These are phyloP conservation scores for Trametes sp. DNA, from an alignment of 1,284 basidiomycete genomes.

Conservation along the genomic window DNA sequence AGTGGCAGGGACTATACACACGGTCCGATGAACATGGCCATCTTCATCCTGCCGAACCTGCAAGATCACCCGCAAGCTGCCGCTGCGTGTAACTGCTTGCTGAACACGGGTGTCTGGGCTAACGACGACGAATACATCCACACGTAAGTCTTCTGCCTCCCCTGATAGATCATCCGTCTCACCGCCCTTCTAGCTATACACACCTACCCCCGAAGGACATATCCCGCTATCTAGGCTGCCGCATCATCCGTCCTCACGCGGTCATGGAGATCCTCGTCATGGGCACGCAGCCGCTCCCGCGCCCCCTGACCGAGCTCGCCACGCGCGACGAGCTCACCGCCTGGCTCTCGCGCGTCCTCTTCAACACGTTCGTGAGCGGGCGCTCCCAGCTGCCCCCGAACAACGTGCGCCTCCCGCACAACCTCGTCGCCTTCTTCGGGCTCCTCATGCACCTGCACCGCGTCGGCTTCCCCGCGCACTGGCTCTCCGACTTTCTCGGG, in stretches of 20 bases:
- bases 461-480: slow-evolving; percentile 46
- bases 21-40: slow-evolving; percentile 41
- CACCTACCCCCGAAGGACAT: slow-evolving; percentile 30
- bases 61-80: slow-evolving; percentile 36
- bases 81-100: slow-evolving; percentile 41
- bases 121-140: slow-evolving; percentile 40
- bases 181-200: not conserved
- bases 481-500: slow-evolving; percentile 46
- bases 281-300: slow-evolving; percentile 32
- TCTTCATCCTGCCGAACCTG: slow-evolving; percentile 39
- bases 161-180: no score
- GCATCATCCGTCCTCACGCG: slow-evolving; percentile 29
- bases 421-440: slow-evolving; percentile 45
- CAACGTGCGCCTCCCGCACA: slow-evolving; percentile 48
- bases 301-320: slow-evolving; percentile 42
- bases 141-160: slow-evolving; percentile 38
- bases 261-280: slow-evolving; percentile 36
- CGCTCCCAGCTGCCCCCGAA: slow-evolving; percentile 34
- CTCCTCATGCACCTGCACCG: slow-evolving; percentile 47
- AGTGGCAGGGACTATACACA: slow-evolving; percentile 44
- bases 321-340: slow-evolving; percentile 43
- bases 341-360: slow-evolving; percentile 50
- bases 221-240: slow-evolving; percentile 41
- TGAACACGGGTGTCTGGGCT: slow-evolving; percentile 39
- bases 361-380: slow-evolving; percentile 45